Percentiles rank a stretch among this genome's conserved stretches.
Conservation (phyloP, 768 basidiomycete genomes). For the Chalciporus piperatus region DNA sequence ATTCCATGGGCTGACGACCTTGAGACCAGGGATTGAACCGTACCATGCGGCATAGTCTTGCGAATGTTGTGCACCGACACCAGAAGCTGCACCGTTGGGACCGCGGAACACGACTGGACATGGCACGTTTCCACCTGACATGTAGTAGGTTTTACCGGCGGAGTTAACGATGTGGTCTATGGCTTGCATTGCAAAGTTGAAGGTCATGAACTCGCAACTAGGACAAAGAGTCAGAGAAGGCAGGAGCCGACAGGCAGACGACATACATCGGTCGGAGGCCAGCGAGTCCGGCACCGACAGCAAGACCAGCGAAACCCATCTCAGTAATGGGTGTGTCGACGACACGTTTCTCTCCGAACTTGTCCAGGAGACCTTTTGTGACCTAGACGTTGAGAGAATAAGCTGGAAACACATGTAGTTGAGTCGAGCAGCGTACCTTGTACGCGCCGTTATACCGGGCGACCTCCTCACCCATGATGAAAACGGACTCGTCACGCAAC, state of each 20-base stretch:
- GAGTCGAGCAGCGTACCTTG: constrained; percentile 53
- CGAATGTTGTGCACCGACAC: constrained; percentile 96
- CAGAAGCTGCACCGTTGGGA: constrained; percentile 96
- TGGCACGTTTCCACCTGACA: constrained; percentile 98
- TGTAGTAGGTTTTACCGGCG: constrained; percentile 99
- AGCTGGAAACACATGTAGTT: constrained; percentile 4
- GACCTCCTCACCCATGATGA: constrained; percentile 96
- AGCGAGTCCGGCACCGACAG: constrained; percentile 90
- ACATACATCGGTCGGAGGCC: constrained; percentile 90
- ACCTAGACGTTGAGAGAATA: constrained; percentile 49
- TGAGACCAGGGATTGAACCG: constrained; percentile 89
- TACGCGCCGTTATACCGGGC: constrained; percentile 98
- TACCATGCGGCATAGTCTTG: constrained; percentile 98
- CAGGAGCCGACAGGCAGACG: background rate
- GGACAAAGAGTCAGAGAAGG: constrained; percentile 9
- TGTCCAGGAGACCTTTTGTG: constrained; percentile 97
- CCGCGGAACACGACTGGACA: constrained; percentile 99
- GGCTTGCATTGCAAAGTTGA: constrained; percentile 99
- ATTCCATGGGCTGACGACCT: constrained; percentile 96
- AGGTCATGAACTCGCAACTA: constrained; percentile 99
- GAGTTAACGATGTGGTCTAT: constrained; percentile 99
- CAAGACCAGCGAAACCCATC: constrained; percentile 97
- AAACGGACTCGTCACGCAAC: constrained; percentile 92
- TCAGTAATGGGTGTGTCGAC: constrained; percentile 97
- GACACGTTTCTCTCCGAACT: constrained; percentile 98